Conservation (phyloP, 176 grass and related monocot species). For the Oryza officinalis region DNA sequence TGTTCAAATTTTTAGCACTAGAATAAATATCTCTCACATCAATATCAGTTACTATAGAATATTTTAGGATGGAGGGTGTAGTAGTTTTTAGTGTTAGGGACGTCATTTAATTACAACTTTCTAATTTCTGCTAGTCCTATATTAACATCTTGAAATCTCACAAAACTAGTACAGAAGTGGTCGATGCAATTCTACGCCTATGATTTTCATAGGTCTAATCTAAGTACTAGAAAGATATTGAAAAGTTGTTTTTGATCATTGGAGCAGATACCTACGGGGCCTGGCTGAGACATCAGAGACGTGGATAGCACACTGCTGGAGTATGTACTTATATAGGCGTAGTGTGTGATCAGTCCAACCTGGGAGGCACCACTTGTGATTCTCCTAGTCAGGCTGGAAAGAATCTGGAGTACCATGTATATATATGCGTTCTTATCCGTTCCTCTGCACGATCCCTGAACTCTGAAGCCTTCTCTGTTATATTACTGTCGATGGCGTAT, state of each 20-base stretch:
- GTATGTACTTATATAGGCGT: not conserved
- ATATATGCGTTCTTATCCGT: slow-evolving; percentile 9
- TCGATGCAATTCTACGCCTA: too few relatives aligned
- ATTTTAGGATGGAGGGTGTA: too few relatives aligned
- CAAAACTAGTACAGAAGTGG: too few relatives aligned
- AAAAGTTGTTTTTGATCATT: not conserved
- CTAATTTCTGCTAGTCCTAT: too few relatives aligned
- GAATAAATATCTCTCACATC: too few relatives aligned
- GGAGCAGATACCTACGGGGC: not conserved
- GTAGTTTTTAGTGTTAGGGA: too few relatives aligned
- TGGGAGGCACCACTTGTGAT: not conserved
- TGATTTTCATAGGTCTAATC: too few relatives aligned
- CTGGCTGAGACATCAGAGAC: not conserved
- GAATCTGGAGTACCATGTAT: slow-evolving; percentile 8
- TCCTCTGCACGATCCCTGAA: not conserved
- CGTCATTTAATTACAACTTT: too few relatives aligned
- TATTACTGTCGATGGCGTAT: not conserved
- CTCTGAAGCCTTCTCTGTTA: not conserved
- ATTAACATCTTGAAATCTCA: too few relatives aligned
- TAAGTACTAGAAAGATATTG: too few relatives aligned
- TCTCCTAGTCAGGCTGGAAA: not conserved
- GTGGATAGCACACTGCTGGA: not conserved
- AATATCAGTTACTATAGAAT: too few relatives aligned
- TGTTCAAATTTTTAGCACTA: too few relatives aligned
- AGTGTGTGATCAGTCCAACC: not conserved